These are phyloP conservation scores for Eimeria acervulina DNA, from an alignment of 169 alveolate species.

Conservation along the genomic window DNA sequence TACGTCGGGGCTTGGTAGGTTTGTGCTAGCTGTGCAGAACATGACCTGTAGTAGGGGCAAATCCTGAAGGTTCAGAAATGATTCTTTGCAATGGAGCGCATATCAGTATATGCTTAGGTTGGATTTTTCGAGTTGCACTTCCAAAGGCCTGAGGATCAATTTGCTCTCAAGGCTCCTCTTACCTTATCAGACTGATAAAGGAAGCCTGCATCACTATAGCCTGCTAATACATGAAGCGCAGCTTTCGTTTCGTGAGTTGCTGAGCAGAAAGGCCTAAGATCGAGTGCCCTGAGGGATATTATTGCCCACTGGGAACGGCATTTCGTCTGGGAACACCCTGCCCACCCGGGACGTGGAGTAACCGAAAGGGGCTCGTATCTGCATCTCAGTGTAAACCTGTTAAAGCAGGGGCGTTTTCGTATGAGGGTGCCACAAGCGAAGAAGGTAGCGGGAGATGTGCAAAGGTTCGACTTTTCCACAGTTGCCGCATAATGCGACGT, in stretches of 20 bases:
- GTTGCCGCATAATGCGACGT: not conserved
- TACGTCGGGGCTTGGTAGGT: conserved; percentile 38
- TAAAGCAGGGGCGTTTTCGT: conserved; percentile 62
- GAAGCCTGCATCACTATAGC: not conserved
- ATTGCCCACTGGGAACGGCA: conserved; percentile 75
- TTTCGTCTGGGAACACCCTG: conserved; percentile 28
- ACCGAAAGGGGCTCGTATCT: conserved; percentile 37
- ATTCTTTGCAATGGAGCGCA: not conserved
- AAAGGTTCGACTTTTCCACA: conserved; percentile 30
- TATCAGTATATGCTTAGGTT: not conserved
- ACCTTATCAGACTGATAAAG: not conserved
- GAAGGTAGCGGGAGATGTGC: conserved; percentile 72
- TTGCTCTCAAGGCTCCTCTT: not conserved
- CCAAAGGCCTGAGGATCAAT: not conserved
- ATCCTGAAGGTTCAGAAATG: not conserved
- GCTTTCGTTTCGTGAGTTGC: not conserved
- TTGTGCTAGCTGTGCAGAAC: not conserved
- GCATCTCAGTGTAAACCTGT: conserved; percentile 59
- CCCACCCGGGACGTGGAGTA: conserved; percentile 69
- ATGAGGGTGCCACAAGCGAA: conserved; percentile 30
- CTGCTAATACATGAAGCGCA: not conserved
- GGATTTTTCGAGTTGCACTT: not conserved
- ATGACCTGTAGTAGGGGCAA: not conserved
- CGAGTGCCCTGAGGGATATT: conserved; percentile 66
- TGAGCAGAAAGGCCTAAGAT: conserved; percentile 34